These are phyloP conservation scores for Pyrrhoderma noxium DNA, from an alignment of 1,284 basidiomycete species.

Conservation along the genomic window DNA sequence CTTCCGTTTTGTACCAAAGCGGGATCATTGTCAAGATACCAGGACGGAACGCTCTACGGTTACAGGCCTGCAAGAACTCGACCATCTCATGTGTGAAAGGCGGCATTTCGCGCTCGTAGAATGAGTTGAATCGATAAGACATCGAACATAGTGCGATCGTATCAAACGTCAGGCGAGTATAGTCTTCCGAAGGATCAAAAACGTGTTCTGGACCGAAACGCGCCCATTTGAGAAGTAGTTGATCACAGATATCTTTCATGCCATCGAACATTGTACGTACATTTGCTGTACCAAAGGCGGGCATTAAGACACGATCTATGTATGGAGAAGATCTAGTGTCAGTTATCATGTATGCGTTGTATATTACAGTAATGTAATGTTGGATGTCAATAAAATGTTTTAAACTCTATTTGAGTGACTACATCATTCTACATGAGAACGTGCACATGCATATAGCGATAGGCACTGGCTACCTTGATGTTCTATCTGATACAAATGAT, in stretches of 20 bases:
- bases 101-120: slow-evolving; percentile 6
- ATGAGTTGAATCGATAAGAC: slow-evolving; percentile 33
- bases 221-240: slow-evolving; percentile 43
- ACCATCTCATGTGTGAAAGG: slow-evolving; percentile 37
- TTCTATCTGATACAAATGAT: background rate
- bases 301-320: slow-evolving; percentile 46
- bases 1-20: slow-evolving; percentile 30
- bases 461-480: background rate
- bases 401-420: too few species aligned
- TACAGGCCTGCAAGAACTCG: slow-evolving; percentile 36
- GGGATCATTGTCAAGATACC: slow-evolving; percentile 25
- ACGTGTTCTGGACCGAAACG: slow-evolving; percentile 36
- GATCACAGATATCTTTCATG: slow-evolving; percentile 43
- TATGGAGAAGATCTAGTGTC: background rate
- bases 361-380: too few species aligned
- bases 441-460: too few species aligned
- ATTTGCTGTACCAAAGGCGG: slow-evolving; percentile 41
- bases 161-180: slow-evolving; percentile 42
- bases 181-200: slow-evolving; percentile 41
- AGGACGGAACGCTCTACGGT: slow-evolving; percentile 31
- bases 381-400: too few species aligned
- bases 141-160: slow-evolving; percentile 40
- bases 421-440: too few species aligned
- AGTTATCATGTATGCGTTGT: background rate
- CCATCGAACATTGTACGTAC: slow-evolving; percentile 44